Evolutionary conservation across 805 yeast species (phyloP).

Genomic region (Starmerella gropengiesseri): DNA sequence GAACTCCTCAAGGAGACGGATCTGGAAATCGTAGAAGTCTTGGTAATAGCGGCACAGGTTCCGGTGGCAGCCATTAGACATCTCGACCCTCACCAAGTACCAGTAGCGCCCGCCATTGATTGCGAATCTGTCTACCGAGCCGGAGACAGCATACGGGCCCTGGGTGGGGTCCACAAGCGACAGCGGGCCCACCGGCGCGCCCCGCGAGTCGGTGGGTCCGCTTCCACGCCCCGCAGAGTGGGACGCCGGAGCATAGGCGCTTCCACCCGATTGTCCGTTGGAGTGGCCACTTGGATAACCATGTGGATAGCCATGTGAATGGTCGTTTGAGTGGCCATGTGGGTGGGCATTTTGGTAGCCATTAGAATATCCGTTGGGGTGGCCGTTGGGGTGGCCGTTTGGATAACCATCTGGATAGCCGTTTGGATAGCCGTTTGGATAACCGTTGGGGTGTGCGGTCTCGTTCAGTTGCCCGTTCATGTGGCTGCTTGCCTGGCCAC

Average conservation of each 20-base stretch:
- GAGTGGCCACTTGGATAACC: background rate
- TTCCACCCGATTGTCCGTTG: background rate
- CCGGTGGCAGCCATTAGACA: constrained; percentile 58
- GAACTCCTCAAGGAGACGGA: constrained; percentile 64
- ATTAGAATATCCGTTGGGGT: background rate
- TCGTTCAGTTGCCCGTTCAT: no score
- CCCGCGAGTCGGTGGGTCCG: background rate
- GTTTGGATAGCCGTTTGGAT: no score
- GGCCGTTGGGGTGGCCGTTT: no score
- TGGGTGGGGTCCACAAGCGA: background rate
- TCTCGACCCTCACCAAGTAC: constrained; percentile 60
- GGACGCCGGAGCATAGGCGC: background rate
- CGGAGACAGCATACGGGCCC: constrained; percentile 39
- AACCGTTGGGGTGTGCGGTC: no score
- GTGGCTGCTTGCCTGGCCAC: no score
- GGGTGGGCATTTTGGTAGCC: background rate
- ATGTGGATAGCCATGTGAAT: background rate
- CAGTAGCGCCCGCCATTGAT: constrained; percentile 81
- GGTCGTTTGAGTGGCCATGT: no score
- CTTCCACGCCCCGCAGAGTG: background rate
- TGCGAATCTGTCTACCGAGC: constrained; percentile 68
- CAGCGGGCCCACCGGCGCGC: background rate
- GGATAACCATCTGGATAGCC: no score
- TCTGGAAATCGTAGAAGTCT: constrained; percentile 91
- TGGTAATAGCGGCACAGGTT: constrained; percentile 81